Evolutionary conservation across 495 filamentous ascomycete species (phyloP), one percentile per base, ranked within the genome.

Genomic region (Penicillium robsamsonii): DNA sequence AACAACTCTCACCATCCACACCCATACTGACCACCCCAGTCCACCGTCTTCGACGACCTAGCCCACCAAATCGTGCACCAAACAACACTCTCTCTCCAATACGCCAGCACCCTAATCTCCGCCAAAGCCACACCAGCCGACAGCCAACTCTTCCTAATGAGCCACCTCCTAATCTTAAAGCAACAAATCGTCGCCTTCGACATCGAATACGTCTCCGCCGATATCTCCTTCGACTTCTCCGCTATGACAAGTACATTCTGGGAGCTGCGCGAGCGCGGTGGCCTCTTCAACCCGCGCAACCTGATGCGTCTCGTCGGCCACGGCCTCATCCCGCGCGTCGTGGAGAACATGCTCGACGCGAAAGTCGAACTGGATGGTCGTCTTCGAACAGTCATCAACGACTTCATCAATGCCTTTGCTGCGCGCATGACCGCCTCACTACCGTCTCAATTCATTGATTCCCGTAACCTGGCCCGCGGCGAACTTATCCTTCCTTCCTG

Each of bases 181-280:
- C 91, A 93, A 60, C 87, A 93, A 60, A 90, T 97, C 29, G 83
- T 96, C 35, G 90, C 91, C 17, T 92, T 96, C 59, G 92, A 97
- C 73, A 94, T 97, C 54, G 85, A 88, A 68, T 93, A 88, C 61
- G 89, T 92, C 43, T 84, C 88, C 31, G 87, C 89, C 31, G 85
- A 85, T 57, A 75, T 87, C 30, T 81, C 83, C 17, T 80, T 89
- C 60, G 87, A 96, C 70, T 94, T 96, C 70, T 83, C 87, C 22
- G 84, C 84, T 48, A 79, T 94, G 13, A 91, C 87, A 68, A 87
- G 82, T 57, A 88, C 89, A 4, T 90, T 96, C 62, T 89, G 81
- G 79, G 85, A 89, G 63, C 75, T 90, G 6, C 81, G 87, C 46
- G 80, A 85, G 52, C 79, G 85, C 20, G 87, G 87, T 46, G 84